phyloP scores from a whole-genome alignment of 805 yeast species.

The Spathaspora girioi region DNA sequence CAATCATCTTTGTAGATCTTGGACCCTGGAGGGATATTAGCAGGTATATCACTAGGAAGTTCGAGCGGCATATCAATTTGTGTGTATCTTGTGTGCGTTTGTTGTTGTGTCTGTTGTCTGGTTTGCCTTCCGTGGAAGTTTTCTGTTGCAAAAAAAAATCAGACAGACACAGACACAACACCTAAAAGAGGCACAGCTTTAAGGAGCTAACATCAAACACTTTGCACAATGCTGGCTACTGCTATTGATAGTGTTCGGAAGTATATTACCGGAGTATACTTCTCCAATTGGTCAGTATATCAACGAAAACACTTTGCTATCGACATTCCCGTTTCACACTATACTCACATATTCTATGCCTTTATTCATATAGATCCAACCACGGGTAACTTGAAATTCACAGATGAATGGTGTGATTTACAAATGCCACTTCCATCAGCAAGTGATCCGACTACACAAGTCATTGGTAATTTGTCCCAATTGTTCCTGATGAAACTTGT shows the following conservation, averaged over 20 bases:
- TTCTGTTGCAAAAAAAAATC: conserved; percentile 3
- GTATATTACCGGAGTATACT: conserved; percentile 41
- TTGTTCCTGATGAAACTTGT: conserved; percentile 43
- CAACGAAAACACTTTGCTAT: conserved; percentile 47
- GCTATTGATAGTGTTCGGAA: too few species aligned
- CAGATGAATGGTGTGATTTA: conserved; percentile 68
- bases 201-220: background rate
- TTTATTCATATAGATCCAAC: conserved; percentile 58
- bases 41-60: conserved; percentile 16
- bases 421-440: conserved; percentile 31
- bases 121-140: background rate
- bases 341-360: conserved; percentile 76
- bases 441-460: conserved; percentile 9
- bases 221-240: background rate
- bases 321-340: conserved; percentile 53
- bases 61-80: conserved; percentile 2
- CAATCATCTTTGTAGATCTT: conserved; percentile 84
- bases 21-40: conserved; percentile 15
- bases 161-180: too few species aligned
- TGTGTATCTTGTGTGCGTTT: background rate
- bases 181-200: too few species aligned
- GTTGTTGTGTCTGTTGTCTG: background rate
- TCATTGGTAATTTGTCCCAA: conserved; percentile 49
- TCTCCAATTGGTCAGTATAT: conserved; percentile 46
- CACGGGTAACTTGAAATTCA: conserved; percentile 50